These are phyloP conservation scores for Selaginella tamariscina DNA, from an alignment of 75 land plant genomes.

Conservation along the genomic window DNA sequence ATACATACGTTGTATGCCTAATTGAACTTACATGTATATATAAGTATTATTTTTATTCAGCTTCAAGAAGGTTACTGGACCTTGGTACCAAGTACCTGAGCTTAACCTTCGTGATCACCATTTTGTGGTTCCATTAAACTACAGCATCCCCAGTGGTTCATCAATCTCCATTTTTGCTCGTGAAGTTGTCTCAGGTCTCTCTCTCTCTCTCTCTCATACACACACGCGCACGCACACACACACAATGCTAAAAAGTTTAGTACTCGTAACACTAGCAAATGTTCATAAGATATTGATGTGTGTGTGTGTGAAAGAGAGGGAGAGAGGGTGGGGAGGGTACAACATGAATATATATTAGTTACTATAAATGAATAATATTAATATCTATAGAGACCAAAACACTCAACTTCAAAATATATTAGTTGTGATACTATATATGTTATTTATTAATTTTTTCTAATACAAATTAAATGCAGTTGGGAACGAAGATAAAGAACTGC, in stretches of 20 bases:
- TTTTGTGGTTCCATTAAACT: constrained; percentile 60
- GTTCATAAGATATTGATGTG: background rate
- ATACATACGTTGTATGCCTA: no score
- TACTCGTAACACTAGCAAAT: background rate
- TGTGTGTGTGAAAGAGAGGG: background rate
- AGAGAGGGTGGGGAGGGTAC: background rate
- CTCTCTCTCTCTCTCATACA: background rate
- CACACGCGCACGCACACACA: background rate
- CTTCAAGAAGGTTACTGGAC: no score
- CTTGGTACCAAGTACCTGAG: constrained; percentile 61
- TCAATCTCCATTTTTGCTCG: constrained; percentile 56
- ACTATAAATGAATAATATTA: background rate
- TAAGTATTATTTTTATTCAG: no score
- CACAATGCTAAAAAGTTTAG: background rate
- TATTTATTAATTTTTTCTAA: no score
- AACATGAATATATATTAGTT: background rate
- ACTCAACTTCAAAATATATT: background rate
- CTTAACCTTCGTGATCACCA: constrained; percentile 59
- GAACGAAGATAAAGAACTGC: constrained; percentile 34
- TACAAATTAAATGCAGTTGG: constrained; percentile 18
- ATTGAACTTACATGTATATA: no score
- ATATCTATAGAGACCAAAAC: no score
- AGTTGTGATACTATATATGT: background rate
- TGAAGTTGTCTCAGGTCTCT: constrained; percentile 52
- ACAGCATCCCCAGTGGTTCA: constrained; percentile 17